Evolutionary conservation across 163 green algal species (phyloP).

Genomic region (Chloromonas sp.): DNA sequence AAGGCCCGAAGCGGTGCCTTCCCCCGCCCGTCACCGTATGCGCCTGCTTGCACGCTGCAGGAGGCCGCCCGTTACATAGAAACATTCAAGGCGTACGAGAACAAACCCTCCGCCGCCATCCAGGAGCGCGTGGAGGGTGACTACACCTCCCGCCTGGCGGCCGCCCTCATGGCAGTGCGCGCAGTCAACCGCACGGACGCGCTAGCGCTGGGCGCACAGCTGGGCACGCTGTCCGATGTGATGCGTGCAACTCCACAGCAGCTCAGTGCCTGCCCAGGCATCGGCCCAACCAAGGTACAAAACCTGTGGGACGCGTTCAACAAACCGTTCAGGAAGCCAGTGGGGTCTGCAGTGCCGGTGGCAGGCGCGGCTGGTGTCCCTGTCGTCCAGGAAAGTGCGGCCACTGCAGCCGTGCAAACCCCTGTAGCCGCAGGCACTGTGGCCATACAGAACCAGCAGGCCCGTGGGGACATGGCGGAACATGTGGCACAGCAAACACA

Average conservation of each 20-base stretch:
- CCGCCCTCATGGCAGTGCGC: constrained; percentile 68
- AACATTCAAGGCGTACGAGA: constrained; percentile 91
- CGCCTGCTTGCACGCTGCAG: constrained; percentile 23
- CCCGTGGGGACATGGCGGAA: no score
- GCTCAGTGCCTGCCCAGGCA: constrained; percentile 63
- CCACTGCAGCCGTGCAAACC: not conserved
- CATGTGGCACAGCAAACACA: no score
- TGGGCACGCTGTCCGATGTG: constrained; percentile 62
- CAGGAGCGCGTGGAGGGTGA: constrained; percentile 56
- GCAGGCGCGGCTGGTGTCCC: not conserved
- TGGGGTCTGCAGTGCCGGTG: not conserved
- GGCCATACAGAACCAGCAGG: not conserved
- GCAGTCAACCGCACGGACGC: constrained; percentile 91
- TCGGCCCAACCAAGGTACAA: constrained; percentile 78
- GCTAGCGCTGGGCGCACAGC: constrained; percentile 28
- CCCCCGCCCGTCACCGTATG: no score
- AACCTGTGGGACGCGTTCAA: constrained; percentile 62
- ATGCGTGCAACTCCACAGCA: constrained; percentile 44
- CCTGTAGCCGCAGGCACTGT: not conserved
- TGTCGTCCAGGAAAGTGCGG: not conserved
- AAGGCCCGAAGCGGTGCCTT: no score
- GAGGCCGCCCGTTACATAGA: constrained; percentile 92
- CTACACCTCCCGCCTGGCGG: constrained; percentile 66
- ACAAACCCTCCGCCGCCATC: constrained; percentile 68
- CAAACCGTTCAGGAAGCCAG: constrained; percentile 37